Evolutionary conservation across 176 grass and related monocot genomes (phyloP).

Genomic region (Zizania latifolia): DNA sequence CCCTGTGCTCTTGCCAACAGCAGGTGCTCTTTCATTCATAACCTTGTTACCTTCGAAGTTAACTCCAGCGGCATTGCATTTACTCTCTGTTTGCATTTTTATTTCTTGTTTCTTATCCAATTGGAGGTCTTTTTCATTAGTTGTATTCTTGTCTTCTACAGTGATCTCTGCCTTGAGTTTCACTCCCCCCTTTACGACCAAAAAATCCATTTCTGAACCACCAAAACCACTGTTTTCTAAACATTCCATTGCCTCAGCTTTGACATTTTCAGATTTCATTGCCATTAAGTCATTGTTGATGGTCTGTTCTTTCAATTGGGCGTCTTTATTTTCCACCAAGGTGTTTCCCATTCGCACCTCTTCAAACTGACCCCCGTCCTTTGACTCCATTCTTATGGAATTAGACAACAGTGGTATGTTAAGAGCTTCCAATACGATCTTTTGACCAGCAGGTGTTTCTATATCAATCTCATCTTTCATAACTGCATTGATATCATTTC

Average conservation of each 20-base stretch:
- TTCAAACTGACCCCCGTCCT: slow-evolving; percentile 37
- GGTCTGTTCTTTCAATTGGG: slow-evolving; percentile 29
- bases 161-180: slow-evolving; percentile 49
- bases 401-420: slow-evolving; percentile 39
- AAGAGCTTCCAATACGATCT: slow-evolving; percentile 37
- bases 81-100: slow-evolving; percentile 56
- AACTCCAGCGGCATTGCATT: slow-evolving; percentile 29
- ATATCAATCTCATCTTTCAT: slow-evolving; percentile 49
- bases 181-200: slow-evolving; percentile 33
- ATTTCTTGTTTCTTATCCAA: slow-evolving; percentile 60
- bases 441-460: slow-evolving; percentile 41
- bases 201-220: slow-evolving; percentile 40
- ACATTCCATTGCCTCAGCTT: slow-evolving; percentile 30
- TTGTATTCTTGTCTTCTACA: slow-evolving; percentile 43
- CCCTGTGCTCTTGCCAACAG: slow-evolving; percentile 32
- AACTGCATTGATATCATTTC: slow-evolving; percentile 30
- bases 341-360: slow-evolving; percentile 29
- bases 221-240: slow-evolving; percentile 43
- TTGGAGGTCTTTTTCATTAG: slow-evolving; percentile 32
- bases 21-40: slow-evolving; percentile 49
- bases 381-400: slow-evolving; percentile 31
- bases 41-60: slow-evolving; percentile 43
- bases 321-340: slow-evolving; percentile 38
- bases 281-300: slow-evolving; percentile 29
- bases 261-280: slow-evolving; percentile 34